Percentiles rank a stretch among this genome's conserved stretches.
Conservation (phyloP, 2,329 filamentous ascomycete species). For the Aspergillus sp. region DNA sequence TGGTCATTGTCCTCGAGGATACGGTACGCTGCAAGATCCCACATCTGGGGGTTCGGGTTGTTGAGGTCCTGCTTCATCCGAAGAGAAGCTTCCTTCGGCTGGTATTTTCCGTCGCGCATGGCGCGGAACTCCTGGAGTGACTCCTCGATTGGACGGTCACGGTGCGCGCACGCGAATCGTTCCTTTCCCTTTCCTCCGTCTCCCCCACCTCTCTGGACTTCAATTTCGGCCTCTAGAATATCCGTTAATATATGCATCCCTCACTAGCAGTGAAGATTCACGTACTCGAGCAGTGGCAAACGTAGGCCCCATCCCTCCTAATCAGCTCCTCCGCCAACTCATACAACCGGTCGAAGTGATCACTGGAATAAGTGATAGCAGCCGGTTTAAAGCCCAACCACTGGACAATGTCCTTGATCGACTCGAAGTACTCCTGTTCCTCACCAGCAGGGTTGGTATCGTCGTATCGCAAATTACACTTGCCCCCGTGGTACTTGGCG, state of each 20-base stretch:
- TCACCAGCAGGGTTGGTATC: constrained; percentile 95
- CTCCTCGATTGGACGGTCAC: constrained; percentile 64
- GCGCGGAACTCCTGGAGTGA: constrained; percentile 77
- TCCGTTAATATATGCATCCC: neutral
- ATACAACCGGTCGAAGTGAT: constrained; percentile 84
- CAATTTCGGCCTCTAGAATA: constrained; percentile 63
- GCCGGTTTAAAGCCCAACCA: constrained; percentile 80
- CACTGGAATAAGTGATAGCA: constrained; percentile 77
- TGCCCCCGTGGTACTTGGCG: constrained; percentile 72
- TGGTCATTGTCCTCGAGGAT: constrained; percentile 51
- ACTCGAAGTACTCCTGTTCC: constrained; percentile 78
- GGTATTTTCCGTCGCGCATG: constrained; percentile 89
- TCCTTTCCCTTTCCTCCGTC: constrained; percentile 58
- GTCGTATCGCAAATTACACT: constrained; percentile 74
- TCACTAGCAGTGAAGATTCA: neutral
- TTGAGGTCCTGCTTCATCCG: constrained; percentile 88
- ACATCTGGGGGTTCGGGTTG: constrained; percentile 87
- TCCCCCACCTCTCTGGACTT: constrained; percentile 76
- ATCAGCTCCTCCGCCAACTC: constrained; percentile 83
- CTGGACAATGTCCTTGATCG: constrained; percentile 79
- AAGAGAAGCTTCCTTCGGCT: constrained; percentile 72
- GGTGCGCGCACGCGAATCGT: constrained; percentile 74
- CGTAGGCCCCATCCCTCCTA: constrained; percentile 61
- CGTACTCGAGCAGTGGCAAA: constrained; percentile 72
- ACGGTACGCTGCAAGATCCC: constrained; percentile 88